These are phyloP conservation scores for Aspergillus panamensis DNA, from an alignment of 495 filamentous ascomycete species.

Conservation along the genomic window DNA sequence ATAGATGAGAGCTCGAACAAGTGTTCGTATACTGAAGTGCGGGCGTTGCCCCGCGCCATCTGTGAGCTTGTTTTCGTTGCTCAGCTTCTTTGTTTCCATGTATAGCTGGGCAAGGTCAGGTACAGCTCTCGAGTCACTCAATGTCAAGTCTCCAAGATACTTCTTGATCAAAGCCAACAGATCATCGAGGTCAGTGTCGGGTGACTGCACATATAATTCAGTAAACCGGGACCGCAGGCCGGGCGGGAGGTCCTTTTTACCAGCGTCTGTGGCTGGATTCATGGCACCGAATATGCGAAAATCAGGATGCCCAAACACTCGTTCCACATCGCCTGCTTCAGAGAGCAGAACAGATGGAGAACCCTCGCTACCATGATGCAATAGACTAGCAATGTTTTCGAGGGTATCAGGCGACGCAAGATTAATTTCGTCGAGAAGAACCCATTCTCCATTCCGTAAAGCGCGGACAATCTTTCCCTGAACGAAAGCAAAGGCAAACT, in stretches of 20 bases:
- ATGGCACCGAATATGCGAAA: slow-evolving; percentile 98
- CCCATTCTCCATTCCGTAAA: slow-evolving; percentile 91
- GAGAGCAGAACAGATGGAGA: slow-evolving; percentile 80
- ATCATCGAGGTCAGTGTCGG: slow-evolving; percentile 80
- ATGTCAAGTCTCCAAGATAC: slow-evolving; percentile 69
- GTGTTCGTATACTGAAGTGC: slow-evolving; percentile 90
- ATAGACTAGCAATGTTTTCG: slow-evolving; percentile 84
- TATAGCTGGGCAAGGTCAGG: slow-evolving; percentile 82
- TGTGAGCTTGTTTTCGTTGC: slow-evolving; percentile 77
- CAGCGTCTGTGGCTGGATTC: slow-evolving; percentile 97
- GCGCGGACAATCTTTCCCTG: slow-evolving; percentile 94
- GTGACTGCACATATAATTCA: slow-evolving; percentile 86
- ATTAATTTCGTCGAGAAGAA: slow-evolving; percentile 97
- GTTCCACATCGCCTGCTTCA: slow-evolving; percentile 86
- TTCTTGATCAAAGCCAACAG: slow-evolving; percentile 78
- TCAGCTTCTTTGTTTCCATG: slow-evolving; percentile 75
- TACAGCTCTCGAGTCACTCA: slow-evolving; percentile 60
- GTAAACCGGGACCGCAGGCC: slow-evolving; percentile 86
- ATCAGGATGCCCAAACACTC: slow-evolving; percentile 82
- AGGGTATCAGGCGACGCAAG: slow-evolving; percentile 90
- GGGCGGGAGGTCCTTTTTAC: slow-evolving; percentile 86
- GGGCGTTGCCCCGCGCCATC: slow-evolving; percentile 92
- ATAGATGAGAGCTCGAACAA: slow-evolving; percentile 88
- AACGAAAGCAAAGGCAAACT: slow-evolving; percentile 91
- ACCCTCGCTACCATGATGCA: slow-evolving; percentile 62